These are phyloP conservation scores for Teratosphaeria gauchensis DNA, from an alignment of 2,329 filamentous ascomycete species.

Conservation along the genomic window DNA sequence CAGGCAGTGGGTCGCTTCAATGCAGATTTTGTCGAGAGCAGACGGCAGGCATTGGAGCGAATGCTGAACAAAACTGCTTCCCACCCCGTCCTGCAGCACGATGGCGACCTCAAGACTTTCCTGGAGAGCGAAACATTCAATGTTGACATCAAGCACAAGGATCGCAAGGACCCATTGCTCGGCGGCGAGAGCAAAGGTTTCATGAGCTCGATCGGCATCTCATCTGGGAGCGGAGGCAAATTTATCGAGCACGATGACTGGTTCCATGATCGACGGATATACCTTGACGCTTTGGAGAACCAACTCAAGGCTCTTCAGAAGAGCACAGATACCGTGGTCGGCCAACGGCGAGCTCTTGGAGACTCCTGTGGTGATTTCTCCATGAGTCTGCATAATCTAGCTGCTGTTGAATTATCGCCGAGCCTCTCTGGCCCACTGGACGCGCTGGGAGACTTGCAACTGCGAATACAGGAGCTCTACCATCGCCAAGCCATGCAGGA, in stretches of 20 bases:
- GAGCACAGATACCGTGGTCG: conserved; percentile 85
- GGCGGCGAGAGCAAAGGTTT: conserved; percentile 80
- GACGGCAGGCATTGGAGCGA: conserved; percentile 82
- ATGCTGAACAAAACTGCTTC: conserved; percentile 95
- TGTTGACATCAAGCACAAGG: conserved; percentile 94
- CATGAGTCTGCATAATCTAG: conserved; percentile 81
- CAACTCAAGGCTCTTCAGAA: conserved; percentile 80
- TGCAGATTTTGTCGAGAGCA: conserved; percentile 88
- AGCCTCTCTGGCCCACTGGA: conserved; percentile 81
- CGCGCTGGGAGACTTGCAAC: conserved; percentile 82
- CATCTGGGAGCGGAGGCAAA: conserved; percentile 56
- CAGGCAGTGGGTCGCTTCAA: conserved; percentile 95
- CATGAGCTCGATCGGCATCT: conserved; percentile 58
- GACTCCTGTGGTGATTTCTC: conserved; percentile 93
- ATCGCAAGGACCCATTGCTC: conserved; percentile 69
- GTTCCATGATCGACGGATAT: conserved; percentile 95
- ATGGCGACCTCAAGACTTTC: conserved; percentile 90
- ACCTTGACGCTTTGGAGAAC: conserved; percentile 85
- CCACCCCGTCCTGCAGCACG: conserved; percentile 84
- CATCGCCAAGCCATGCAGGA: conserved; percentile 96
- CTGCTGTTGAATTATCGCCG: conserved; percentile 84
- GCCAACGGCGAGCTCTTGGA: conserved; percentile 83
- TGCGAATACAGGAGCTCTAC: conserved; percentile 90
- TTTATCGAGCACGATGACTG: conserved; percentile 99
- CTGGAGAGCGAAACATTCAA: conserved; percentile 94